Percentiles rank a stretch among this genome's conserved stretches.
Conservation (phyloP, 108 stramenopile species). For the Aurantiochytrium sp. region DNA sequence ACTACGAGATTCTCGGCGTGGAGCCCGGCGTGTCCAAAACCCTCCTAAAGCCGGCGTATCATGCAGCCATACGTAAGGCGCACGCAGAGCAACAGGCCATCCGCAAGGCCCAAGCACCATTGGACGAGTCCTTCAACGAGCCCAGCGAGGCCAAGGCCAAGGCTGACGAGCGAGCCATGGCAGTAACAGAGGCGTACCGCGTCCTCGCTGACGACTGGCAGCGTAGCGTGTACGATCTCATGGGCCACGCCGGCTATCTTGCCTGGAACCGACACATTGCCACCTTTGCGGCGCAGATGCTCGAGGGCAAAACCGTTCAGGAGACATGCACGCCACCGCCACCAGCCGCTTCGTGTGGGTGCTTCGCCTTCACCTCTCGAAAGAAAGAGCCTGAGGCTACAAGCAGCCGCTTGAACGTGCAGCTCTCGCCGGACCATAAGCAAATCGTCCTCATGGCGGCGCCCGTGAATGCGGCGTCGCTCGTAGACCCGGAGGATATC, state of each 20-base stretch:
- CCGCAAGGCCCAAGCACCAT: no score
- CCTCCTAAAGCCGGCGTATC: not conserved
- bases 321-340: not conserved
- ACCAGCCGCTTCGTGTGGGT: not conserved
- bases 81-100: not conserved
- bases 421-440: not conserved
- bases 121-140: no score
- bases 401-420: not conserved
- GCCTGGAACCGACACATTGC: constrained; percentile 5
- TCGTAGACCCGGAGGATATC: not conserved
- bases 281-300: not conserved
- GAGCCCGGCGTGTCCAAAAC: not conserved
- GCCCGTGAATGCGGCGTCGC: not conserved
- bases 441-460: not conserved
- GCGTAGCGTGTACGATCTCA: not conserved
- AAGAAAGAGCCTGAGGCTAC: no score
- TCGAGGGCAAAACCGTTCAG: not conserved
- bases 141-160: no score
- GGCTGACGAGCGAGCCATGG: not conserved
- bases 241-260: not conserved
- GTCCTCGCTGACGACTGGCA: not conserved
- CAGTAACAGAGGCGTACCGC: not conserved
- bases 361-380: not conserved
- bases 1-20: not conserved
- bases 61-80: not conserved